Percentiles rank a stretch among this genome's conserved stretches.
These are phyloP conservation scores for Grosmannia clavigera DNA, from an alignment of 2,329 filamentous ascomycete species.

Conservation along the genomic window DNA sequence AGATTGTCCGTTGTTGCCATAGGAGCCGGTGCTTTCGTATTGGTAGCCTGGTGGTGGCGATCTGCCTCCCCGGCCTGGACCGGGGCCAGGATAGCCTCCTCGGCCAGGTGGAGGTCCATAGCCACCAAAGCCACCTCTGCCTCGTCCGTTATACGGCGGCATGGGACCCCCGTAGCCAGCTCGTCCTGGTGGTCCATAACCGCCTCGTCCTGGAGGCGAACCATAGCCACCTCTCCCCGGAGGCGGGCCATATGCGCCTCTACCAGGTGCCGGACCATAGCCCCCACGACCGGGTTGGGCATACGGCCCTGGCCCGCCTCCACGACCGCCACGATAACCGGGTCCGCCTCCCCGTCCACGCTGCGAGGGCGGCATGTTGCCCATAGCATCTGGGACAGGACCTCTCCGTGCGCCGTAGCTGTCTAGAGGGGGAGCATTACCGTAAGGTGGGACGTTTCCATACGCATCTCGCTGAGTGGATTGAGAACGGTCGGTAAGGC, in stretches of 20 bases:
- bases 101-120: not conserved
- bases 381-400: constrained; percentile 35
- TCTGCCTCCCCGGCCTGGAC: constrained; percentile 26
- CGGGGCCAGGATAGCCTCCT: constrained; percentile 12
- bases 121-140: not conserved
- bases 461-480: constrained; percentile 46
- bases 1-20: constrained; percentile 20
- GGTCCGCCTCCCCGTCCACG: constrained; percentile 38
- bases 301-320: constrained; percentile 31
- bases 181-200: constrained; percentile 20
- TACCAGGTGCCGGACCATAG: constrained; percentile 28
- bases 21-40: constrained; percentile 21
- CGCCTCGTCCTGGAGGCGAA: constrained; percentile 22
- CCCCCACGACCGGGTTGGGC: constrained; percentile 33
- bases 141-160: constrained; percentile 14
- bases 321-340: constrained; percentile 37
- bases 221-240: constrained; percentile 25
- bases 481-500: constrained; percentile 14
- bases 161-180: constrained; percentile 21
- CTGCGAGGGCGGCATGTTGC: constrained; percentile 17
- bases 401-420: constrained; percentile 34
- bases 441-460: constrained; percentile 42
- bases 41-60: constrained; percentile 33
- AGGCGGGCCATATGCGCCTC: constrained; percentile 29
- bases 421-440: constrained; percentile 38